Percentiles rank a stretch among this genome's conserved stretches.
These are phyloP conservation scores for Rubus idaeus DNA, from an alignment of 306 rosid genomes.

Conservation along the genomic window DNA sequence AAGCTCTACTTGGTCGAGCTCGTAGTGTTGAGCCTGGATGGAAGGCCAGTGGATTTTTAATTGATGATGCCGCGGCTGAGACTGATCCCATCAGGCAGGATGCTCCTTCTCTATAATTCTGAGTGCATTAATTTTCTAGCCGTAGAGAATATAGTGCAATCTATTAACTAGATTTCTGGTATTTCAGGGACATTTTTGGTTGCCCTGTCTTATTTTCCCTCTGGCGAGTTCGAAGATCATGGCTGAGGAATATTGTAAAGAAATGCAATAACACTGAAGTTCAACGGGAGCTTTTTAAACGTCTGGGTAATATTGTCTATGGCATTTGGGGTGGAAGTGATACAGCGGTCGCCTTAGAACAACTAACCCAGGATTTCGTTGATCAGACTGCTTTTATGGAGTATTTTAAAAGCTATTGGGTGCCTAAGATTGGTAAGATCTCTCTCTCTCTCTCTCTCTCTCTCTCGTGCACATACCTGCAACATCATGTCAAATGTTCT, in stretches of 20 bases:
- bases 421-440: slow-evolving; percentile 88
- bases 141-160: slow-evolving; percentile 17
- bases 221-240: slow-evolving; percentile 91
- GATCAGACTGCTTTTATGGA: slow-evolving; percentile 88
- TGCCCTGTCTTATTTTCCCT: slow-evolving; percentile 86
- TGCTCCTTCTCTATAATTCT: slow-evolving; percentile 20
- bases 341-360: slow-evolving; percentile 54
- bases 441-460: slow-evolving; percentile 39
- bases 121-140: slow-evolving; percentile 15
- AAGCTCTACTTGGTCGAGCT: slow-evolving; percentile 66
- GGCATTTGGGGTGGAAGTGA: slow-evolving; percentile 68
- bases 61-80: slow-evolving; percentile 91
- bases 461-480: slow-evolving; percentile 8
- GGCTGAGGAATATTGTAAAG: slow-evolving; percentile 85
- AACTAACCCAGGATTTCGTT: slow-evolving; percentile 68
- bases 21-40: slow-evolving; percentile 72
- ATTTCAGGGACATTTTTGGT: slow-evolving; percentile 71
- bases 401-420: slow-evolving; percentile 77
- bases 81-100: slow-evolving; percentile 81
- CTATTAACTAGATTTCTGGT: slow-evolving; percentile 25
- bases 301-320: slow-evolving; percentile 63
- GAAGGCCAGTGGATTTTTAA: slow-evolving; percentile 79
- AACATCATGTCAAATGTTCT: neutral
- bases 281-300: slow-evolving; percentile 84
- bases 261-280: slow-evolving; percentile 72